Percentiles rank a stretch among this genome's conserved stretches.
phyloP scores from a whole-genome alignment of 108 stramenopile genomes.

The Nitzschia sp. region DNA sequence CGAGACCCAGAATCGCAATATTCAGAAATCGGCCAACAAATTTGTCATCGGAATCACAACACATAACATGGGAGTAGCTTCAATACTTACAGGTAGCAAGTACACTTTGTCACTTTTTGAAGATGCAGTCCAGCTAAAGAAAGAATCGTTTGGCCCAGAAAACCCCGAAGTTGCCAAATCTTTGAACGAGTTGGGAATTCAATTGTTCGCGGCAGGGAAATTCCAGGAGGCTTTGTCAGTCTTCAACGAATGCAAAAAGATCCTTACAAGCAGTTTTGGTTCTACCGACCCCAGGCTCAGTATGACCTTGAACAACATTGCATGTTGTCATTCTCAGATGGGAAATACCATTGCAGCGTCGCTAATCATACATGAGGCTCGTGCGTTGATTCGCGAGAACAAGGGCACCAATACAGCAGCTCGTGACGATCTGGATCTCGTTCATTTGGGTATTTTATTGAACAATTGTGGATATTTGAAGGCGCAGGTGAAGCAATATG shows the following conservation, averaged over 20 bases:
- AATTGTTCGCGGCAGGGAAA: constrained; percentile 33
- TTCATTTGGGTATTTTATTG: constrained; percentile 32
- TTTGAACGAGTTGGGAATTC: constrained; percentile 45
- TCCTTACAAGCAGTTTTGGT: constrained; percentile 8
- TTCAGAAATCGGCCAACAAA: constrained; percentile 19
- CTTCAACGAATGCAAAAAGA: constrained; percentile 32
- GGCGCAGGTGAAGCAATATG: constrained; percentile 29
- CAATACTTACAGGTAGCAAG: constrained; percentile 22
- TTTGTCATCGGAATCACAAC: constrained; percentile 41
- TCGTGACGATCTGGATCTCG: constrained; percentile 30
- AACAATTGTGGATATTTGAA: constrained; percentile 44
- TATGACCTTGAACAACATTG: constrained; percentile 43
- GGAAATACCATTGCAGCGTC: constrained; percentile 19
- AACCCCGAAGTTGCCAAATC: constrained; percentile 35
- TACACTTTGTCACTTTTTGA: constrained; percentile 29
- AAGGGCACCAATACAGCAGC: neutral
- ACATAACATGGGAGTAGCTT: constrained; percentile 44
- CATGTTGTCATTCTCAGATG: constrained; percentile 37
- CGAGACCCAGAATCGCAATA: constrained; percentile 18
- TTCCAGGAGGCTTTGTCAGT: constrained; percentile 28
- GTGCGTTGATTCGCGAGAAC: constrained; percentile 4
- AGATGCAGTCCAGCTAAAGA: constrained; percentile 35
- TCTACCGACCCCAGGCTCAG: constrained; percentile 11
- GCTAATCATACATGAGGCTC: constrained; percentile 29
- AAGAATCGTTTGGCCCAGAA: constrained; percentile 34